Evolutionary conservation across 2,329 filamentous ascomycete species (phyloP).

Genomic region (Capronia coronata): DNA sequence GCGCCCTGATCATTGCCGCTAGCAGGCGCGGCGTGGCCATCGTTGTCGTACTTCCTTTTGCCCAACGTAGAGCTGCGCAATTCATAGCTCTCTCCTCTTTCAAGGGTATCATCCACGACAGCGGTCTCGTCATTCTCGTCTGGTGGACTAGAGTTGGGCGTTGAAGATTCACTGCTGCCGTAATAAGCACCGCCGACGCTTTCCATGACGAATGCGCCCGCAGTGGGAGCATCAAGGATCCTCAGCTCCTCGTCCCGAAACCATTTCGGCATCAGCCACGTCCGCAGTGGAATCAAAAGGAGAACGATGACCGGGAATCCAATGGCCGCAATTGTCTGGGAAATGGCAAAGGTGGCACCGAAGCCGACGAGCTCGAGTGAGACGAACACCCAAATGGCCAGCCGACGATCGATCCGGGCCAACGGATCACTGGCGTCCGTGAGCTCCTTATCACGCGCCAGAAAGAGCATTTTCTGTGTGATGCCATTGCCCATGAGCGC

Average conservation of each 20-base stretch:
- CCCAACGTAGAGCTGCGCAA: conserved; percentile 23
- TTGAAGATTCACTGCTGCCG: conserved; percentile 37
- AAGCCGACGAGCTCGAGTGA: conserved; percentile 63
- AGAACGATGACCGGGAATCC: conserved; percentile 73
- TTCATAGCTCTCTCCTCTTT: conserved; percentile 39
- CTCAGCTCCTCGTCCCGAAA: conserved; percentile 57
- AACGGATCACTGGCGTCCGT: conserved; percentile 57
- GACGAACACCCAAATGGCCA: conserved; percentile 66
- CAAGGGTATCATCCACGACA: conserved; percentile 35
- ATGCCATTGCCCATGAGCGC: conserved; percentile 71
- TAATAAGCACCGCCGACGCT: conserved; percentile 62
- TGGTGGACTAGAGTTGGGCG: conserved; percentile 8
- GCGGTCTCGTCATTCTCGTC: conserved; percentile 22
- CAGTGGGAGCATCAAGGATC: conserved; percentile 65
- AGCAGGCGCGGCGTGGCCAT: neutral
- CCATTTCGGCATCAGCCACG: conserved; percentile 56
- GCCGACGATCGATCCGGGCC: conserved; percentile 52
- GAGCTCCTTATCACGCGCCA: conserved; percentile 58
- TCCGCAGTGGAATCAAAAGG: conserved; percentile 59
- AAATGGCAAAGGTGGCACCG: conserved; percentile 73
- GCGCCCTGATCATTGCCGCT: conserved; percentile 9
- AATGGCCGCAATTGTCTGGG: conserved; percentile 74
- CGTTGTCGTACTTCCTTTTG: neutral
- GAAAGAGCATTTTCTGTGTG: conserved; percentile 65
- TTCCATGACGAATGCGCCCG: conserved; percentile 69